These are phyloP conservation scores for Adiantum capillusveneris DNA, from an alignment of 75 land plant genomes.

Conservation along the genomic window DNA sequence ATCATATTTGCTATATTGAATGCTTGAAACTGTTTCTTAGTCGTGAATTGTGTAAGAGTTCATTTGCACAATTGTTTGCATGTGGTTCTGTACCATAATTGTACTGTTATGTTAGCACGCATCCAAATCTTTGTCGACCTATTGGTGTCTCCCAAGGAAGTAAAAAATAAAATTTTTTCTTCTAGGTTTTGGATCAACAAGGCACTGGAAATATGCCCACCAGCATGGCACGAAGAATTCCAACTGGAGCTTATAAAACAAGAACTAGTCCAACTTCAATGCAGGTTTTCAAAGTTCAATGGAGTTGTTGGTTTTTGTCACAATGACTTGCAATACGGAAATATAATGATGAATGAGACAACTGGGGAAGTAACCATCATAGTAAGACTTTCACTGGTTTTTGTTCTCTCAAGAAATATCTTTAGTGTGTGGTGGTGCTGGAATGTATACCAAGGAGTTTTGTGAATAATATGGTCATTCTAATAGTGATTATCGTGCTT, in stretches of 20 bases:
- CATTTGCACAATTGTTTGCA: too few relatives aligned
- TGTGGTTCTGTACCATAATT: too few relatives aligned
- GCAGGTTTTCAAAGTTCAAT: conserved; percentile 10
- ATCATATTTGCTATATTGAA: too few relatives aligned
- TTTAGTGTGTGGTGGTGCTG: conserved; percentile 1
- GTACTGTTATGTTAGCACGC: too few relatives aligned
- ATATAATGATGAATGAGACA: conserved; percentile 34
- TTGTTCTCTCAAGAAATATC: neutral
- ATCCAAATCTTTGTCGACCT: too few relatives aligned
- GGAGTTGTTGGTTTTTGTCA: conserved; percentile 39
- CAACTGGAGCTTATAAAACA: conserved; percentile 9
- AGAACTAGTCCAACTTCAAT: conserved; percentile 23
- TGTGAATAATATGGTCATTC: too few relatives aligned
- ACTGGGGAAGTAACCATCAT: conserved; percentile 28
- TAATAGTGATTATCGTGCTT: too few relatives aligned
- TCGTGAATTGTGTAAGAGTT: too few relatives aligned
- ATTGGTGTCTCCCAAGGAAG: too few relatives aligned
- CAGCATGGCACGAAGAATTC: conserved; percentile 24
- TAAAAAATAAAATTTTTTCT: too few relatives aligned
- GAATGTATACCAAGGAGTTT: too few relatives aligned
- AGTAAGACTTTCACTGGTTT: conserved; percentile 17
- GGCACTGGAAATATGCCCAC: conserved; percentile 18
- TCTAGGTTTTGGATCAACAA: conserved; percentile 30
- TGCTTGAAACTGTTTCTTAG: too few relatives aligned
- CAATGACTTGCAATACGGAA: conserved; percentile 48